A percentile compares a stretch with the other conserved stretches of the same genome.
These are phyloP conservation scores for Xanthoconium separans DNA, from an alignment of 1,284 basidiomycete species.

Conservation along the genomic window DNA sequence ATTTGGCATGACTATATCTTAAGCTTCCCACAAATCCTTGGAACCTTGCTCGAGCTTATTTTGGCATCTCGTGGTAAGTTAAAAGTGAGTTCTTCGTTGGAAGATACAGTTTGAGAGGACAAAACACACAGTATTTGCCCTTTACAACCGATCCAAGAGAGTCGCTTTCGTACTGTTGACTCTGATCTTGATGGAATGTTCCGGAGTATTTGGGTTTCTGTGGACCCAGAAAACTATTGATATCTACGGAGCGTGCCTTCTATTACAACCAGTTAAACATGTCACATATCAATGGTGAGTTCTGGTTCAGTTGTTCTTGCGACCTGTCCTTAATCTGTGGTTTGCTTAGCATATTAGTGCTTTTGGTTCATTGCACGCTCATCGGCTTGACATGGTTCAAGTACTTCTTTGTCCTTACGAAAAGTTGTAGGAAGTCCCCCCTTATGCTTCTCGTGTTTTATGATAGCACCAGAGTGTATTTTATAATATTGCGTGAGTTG, in stretches of 20 bases:
- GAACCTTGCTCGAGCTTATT: constrained; percentile 16
- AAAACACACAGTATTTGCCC: constrained; percentile 13
- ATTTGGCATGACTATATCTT: constrained; percentile 14
- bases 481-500: constrained; percentile 8
- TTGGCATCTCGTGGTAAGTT: constrained; percentile 21
- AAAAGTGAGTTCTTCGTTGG: neutral
- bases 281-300: constrained; percentile 12
- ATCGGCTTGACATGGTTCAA: constrained; percentile 19
- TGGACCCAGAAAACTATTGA: neutral
- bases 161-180: constrained; percentile 8
- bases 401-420: constrained; percentile 11
- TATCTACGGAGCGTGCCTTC: constrained; percentile 15
- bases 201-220: constrained; percentile 1
- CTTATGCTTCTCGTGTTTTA: constrained; percentile 25
- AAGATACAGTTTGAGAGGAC: neutral
- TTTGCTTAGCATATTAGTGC: constrained; percentile 10
- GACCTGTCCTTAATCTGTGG: neutral
- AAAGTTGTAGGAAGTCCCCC: constrained; percentile 14
- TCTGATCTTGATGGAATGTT: constrained; percentile 16
- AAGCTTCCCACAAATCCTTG: constrained; percentile 8
- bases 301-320: neutral
- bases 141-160: constrained; percentile 21
- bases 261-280: neutral
- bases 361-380: constrained; percentile 21
- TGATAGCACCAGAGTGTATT: constrained; percentile 16